phyloP scores from a whole-genome alignment of 208 protist species.

The Sergeia podlipaevii region DNA sequence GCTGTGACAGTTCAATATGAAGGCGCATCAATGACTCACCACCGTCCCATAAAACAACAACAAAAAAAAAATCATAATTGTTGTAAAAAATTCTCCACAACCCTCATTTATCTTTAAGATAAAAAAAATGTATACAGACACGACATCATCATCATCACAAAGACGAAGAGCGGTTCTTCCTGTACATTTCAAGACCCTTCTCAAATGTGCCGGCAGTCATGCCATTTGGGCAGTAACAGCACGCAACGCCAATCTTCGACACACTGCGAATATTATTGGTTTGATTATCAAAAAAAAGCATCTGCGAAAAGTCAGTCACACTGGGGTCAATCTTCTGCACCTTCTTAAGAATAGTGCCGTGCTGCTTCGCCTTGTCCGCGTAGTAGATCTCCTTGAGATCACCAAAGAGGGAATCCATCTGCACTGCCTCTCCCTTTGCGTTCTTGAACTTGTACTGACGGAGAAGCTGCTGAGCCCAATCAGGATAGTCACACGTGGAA shows the following conservation, averaged over 20 bases:
- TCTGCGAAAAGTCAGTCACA: slow-evolving; percentile 62
- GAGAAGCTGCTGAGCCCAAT: slow-evolving; percentile 79
- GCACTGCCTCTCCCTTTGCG: slow-evolving; percentile 19
- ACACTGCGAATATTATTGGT: slow-evolving; percentile 75
- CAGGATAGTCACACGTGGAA: slow-evolving; percentile 84
- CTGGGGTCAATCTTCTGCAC: slow-evolving; percentile 21
- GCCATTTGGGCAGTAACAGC: slow-evolving; percentile 73
- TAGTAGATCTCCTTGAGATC: slow-evolving; percentile 77
- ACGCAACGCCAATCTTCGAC: slow-evolving; percentile 63
- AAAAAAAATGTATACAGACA: no score
- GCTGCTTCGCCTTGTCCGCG: slow-evolving; percentile 66
- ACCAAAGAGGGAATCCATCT: slow-evolving; percentile 69
- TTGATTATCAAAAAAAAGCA: slow-evolving; percentile 93
- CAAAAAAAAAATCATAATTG: no score
- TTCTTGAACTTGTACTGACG: slow-evolving; percentile 52
- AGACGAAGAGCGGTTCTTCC: slow-evolving; percentile 8
- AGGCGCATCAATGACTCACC: no score
- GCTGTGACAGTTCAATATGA: no score
- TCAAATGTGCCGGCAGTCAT: slow-evolving; percentile 69
- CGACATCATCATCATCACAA: no score
- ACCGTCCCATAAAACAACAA: no score
- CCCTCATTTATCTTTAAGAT: no score
- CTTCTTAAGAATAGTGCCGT: slow-evolving; percentile 34
- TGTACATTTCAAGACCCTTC: slow-evolving; percentile 62
- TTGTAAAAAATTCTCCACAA: no score